Conservation (phyloP, 768 basidiomycete genomes). For the Daedaleopsis nitida region DNA sequence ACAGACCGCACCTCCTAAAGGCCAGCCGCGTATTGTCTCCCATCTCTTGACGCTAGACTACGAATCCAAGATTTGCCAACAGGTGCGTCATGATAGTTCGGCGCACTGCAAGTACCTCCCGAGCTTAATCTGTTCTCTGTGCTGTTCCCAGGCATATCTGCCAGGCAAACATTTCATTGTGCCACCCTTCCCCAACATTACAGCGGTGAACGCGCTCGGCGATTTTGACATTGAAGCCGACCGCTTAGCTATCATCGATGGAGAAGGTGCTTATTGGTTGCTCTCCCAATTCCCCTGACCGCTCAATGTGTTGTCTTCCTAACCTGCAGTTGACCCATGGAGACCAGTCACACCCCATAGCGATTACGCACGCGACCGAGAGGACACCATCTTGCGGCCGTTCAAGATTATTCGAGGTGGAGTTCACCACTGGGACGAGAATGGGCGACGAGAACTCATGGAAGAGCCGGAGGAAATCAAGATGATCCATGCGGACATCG, state of each 20-base stretch:
- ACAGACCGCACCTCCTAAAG: conserved; percentile 71
- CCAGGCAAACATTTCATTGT: conserved; percentile 76
- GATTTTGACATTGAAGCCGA: conserved; percentile 81
- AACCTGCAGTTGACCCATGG: conserved; percentile 80
- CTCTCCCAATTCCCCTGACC: conserved; percentile 6
- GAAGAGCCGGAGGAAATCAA: conserved; percentile 79
- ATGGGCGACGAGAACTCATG: conserved; percentile 60
- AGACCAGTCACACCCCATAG: conserved; percentile 84
- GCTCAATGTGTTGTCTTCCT: neutral
- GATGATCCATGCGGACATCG: conserved; percentile 79
- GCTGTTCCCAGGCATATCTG: conserved; percentile 64
- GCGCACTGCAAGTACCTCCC: neutral
- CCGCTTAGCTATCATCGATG: conserved; percentile 85
- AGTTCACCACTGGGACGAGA: conserved; percentile 79
- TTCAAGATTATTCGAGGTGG: conserved; percentile 84
- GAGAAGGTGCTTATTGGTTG: conserved; percentile 53
- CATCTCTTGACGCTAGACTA: conserved; percentile 74
- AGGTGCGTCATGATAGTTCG: conserved; percentile 39
- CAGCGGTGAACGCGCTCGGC: conserved; percentile 81
- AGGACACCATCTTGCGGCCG: conserved; percentile 73
- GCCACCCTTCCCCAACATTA: conserved; percentile 76
- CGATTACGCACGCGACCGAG: conserved; percentile 63
- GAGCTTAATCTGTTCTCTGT: neutral
- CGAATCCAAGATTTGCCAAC: conserved; percentile 65
- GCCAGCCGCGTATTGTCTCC: conserved; percentile 76